Evolutionary conservation across 805 yeast genomes (phyloP), one percentile per base, ranked within the genome.

Genomic region (Saccharomycopsis guyanensis): DNA sequence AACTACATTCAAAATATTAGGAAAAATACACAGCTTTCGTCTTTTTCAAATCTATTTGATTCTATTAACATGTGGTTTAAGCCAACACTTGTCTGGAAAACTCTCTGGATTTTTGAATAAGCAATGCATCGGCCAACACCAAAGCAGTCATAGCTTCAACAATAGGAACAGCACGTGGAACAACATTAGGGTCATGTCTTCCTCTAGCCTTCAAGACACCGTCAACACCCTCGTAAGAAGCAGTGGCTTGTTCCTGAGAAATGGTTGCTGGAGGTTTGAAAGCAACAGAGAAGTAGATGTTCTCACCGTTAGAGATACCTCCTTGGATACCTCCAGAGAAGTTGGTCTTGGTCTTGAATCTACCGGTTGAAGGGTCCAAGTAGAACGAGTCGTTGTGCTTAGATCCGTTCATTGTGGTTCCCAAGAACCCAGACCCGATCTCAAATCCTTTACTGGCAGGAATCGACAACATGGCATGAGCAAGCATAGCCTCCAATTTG

Each of bases 381-480:
- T 68, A 70, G 62, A 93, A 93, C 27, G 89, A 73, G 66, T 93
- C 98, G 58, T 93, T 93, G 70, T 93, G 98, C 66, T 82, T 65
- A 12, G 97, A 89, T 22, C 98, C 98, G 42, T 94, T 91, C 55
- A 91, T 78, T 47, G 73, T 71, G 42, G 94, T 85, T 55, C 98
- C 98, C 38, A 76, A 74, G 60, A 93, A 93, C 12, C 98, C 98
- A 25, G 96, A 86, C 45, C 98, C 98, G 58, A 93, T 80, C 70
- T 93, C 98, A 58, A 93, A 93, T 31, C 97, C 98, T 68, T 93
- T 93, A 40, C 97, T 86, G 38, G 98, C 97, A 18, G 98, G 98
- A 53, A 93, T 78, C 2, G 97, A 89, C 54, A 93, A 70, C 98
- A 93, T 93, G 43, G 97, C 97, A 62, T 93, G 98, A 12, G 97